These are phyloP conservation scores for Thraustochytrium sp. DNA, from an alignment of 352 stramenopile genomes.

Conservation along the genomic window DNA sequence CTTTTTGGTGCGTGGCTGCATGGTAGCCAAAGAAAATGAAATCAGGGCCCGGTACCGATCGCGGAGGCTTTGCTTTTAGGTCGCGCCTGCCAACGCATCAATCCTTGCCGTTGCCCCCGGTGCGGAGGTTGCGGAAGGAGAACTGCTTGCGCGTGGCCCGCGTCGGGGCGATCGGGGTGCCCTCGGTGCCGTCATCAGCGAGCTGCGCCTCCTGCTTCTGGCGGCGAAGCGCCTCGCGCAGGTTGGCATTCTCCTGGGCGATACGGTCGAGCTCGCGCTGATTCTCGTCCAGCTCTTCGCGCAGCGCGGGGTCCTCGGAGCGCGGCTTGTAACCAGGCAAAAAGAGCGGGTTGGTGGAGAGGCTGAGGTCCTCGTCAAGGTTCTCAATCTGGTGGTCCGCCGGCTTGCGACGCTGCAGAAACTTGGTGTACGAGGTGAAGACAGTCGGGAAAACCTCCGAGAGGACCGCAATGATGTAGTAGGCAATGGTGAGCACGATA, in stretches of 20 bases:
- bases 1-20: too few species aligned
- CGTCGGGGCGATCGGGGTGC: too few species aligned
- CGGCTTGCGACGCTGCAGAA: slow-evolving; percentile 37
- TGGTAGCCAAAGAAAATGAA: too few species aligned
- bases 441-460: slow-evolving; percentile 23
- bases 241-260: slow-evolving; percentile 4
- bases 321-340: not conserved
- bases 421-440: not conserved
- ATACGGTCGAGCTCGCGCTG: not conserved
- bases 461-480: slow-evolving; percentile 31
- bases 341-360: slow-evolving; percentile 39
- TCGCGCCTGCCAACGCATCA: too few species aligned
- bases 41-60: too few species aligned
- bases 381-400: slow-evolving; percentile 26
- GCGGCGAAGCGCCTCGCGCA: not conserved
- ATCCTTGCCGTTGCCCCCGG: too few species aligned
- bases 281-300: slow-evolving; percentile 13
- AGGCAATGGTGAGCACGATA: slow-evolving; percentile 32
- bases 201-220: slow-evolving; percentile 37
- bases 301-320: not conserved
- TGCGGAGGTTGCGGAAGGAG: too few species aligned
- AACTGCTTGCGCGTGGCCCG: too few species aligned
- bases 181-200: not conserved
- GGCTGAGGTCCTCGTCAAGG: slow-evolving; percentile 32
- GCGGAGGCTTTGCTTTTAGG: too few species aligned